phyloP scores from a whole-genome alignment of 106 monocot species.

The Allium fistulosum region DNA sequence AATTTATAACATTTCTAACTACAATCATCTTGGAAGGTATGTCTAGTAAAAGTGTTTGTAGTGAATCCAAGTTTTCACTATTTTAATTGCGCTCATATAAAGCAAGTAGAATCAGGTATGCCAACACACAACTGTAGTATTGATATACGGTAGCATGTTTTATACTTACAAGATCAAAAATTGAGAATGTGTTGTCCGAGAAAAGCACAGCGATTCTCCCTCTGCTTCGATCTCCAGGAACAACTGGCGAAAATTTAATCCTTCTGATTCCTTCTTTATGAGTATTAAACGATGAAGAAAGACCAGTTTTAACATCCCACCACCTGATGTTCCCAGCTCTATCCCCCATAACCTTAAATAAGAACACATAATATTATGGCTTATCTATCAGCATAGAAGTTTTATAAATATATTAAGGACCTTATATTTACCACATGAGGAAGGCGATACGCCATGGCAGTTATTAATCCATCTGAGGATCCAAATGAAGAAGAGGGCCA shows the following conservation, averaged over 20 bases:
- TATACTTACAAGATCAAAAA: slow-evolving; percentile 96
- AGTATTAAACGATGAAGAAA: slow-evolving; percentile 94
- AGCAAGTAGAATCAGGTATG: background rate
- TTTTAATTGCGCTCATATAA: background rate
- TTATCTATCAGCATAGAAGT: background rate
- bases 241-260: slow-evolving; percentile 99
- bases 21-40: no score
- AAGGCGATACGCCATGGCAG: slow-evolving; percentile 97
- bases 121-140: background rate
- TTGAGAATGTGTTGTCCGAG: slow-evolving; percentile 91
- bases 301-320: slow-evolving; percentile 97
- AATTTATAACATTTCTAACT: no score
- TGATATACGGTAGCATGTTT: background rate
- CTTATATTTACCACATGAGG: slow-evolving; percentile 84
- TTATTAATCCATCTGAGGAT: slow-evolving; percentile 84
- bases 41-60: no score
- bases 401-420: background rate
- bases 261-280: slow-evolving; percentile 95
- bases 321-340: slow-evolving; percentile 92
- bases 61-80: background rate
- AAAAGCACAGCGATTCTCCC: slow-evolving; percentile 97
- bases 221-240: slow-evolving; percentile 84
- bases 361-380: slow-evolving; percentile 1
- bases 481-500: slow-evolving; percentile 93
- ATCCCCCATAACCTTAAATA: slow-evolving; percentile 89